Percentiles rank a stretch among this genome's conserved stretches.
Conservation (phyloP, 371 early-diverging fungal species). For the Zychaea mexicana region DNA sequence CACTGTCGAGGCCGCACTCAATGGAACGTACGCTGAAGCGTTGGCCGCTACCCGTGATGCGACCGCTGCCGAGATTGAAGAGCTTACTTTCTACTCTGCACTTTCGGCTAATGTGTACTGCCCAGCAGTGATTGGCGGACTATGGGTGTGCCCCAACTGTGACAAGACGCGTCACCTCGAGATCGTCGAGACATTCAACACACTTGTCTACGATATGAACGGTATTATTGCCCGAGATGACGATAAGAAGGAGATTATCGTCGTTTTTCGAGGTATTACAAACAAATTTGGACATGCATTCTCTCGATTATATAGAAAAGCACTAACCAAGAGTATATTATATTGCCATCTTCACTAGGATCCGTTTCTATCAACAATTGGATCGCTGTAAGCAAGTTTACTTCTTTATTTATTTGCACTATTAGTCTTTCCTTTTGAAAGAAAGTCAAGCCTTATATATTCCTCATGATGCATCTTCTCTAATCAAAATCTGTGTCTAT, state of each 20-base stretch:
- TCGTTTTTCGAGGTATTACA: conserved; percentile 20
- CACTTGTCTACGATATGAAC: conserved; percentile 15
- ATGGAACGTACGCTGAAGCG: not conserved
- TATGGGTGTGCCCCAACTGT: conserved; percentile 19
- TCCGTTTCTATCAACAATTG: conserved; percentile 17
- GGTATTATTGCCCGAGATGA: conserved; percentile 18
- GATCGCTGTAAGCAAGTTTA: conserved; percentile 19
- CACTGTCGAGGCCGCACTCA: not conserved
- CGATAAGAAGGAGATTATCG: conserved; percentile 18
- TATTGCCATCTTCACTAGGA: not conserved
- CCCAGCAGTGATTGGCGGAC: conserved; percentile 11
- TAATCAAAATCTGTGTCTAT: not conserved
- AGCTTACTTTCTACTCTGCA: conserved; percentile 7
- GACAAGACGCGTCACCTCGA: conserved; percentile 3
- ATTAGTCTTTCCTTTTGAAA: not conserved
- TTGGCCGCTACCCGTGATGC: conserved; percentile 9
- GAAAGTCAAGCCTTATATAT: too few relatives aligned
- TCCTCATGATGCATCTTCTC: not conserved
- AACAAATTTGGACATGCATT: not conserved
- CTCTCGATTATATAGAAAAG: too few relatives aligned
- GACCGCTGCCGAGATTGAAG: conserved; percentile 3
- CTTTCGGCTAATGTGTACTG: conserved; percentile 22
- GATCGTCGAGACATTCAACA: conserved; percentile 18
- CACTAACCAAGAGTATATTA: too few relatives aligned
- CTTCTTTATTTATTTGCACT: not conserved